A percentile compares a stretch with the other conserved stretches of the same genome.
phyloP scores from a whole-genome alignment of 1,139 yeast genomes.

The Debaryomyces psychrophilus region DNA sequence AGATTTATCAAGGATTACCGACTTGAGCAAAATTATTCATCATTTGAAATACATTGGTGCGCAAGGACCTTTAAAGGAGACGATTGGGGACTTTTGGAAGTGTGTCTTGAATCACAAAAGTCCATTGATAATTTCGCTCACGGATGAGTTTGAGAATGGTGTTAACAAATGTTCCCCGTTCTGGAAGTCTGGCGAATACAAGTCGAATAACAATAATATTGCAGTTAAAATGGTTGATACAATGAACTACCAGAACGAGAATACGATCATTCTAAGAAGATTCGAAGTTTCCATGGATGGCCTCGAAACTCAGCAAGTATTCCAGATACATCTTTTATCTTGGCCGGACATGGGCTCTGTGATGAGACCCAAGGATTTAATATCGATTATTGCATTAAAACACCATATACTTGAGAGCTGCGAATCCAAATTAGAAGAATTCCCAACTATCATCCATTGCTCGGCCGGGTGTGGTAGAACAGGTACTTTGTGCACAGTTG shows the following conservation, averaged over 20 bases:
- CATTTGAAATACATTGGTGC: conserved; percentile 68
- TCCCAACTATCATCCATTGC: conserved; percentile 74
- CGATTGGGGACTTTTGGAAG: conserved; percentile 83
- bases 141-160: conserved; percentile 57
- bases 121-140: conserved; percentile 49
- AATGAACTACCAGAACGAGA: conserved; percentile 13
- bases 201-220: conserved; percentile 38
- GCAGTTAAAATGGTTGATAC: conserved; percentile 30
- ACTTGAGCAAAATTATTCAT: conserved; percentile 6
- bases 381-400: conserved; percentile 46
- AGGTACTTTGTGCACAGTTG: conserved; percentile 81
- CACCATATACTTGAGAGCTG: conserved; percentile 28
- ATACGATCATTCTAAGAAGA: conserved; percentile 35
- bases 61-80: conserved; percentile 80
- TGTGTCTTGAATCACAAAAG: conserved; percentile 53
- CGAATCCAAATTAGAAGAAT: conserved; percentile 13
- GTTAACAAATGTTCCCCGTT: conserved; percentile 58
- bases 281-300: conserved; percentile 35
- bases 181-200: conserved; percentile 53
- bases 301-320: conserved; percentile 29
- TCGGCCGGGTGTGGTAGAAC: conserved; percentile 95
- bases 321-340: conserved; percentile 52
- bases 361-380: conserved; percentile 41
- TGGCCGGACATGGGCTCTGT: conserved; percentile 60
- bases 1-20: conserved; percentile 8